phyloP scores from a whole-genome alignment of 345 rosid species.

The Punica granatum region DNA sequence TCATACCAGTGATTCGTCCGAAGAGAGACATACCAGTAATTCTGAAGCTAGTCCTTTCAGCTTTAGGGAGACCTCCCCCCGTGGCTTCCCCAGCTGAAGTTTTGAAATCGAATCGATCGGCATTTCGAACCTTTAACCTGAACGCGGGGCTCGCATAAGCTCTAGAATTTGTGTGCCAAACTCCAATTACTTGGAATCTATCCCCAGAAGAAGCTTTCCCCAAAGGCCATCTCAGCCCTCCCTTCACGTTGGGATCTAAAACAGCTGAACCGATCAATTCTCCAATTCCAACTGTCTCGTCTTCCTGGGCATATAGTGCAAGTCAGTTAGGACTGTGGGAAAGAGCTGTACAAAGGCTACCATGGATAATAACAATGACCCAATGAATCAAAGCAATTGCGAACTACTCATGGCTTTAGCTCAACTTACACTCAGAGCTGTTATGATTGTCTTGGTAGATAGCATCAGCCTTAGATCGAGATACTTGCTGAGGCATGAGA shows the following conservation, averaged over 20 bases:
- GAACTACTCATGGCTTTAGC: conserved; percentile 3
- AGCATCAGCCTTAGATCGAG: conserved; percentile 64
- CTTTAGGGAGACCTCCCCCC: conserved; percentile 34
- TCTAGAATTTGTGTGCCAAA: conserved; percentile 35
- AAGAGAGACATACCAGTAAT: conserved; percentile 12
- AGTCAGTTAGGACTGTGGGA: background rate
- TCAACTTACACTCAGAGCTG: conserved; percentile 18
- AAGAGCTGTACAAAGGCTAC: background rate
- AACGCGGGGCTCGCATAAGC: conserved; percentile 32
- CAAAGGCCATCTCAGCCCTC: conserved; percentile 64
- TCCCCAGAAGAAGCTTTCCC: conserved; percentile 33
- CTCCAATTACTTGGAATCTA: conserved; percentile 38
- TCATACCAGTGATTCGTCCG: background rate
- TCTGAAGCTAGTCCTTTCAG: conserved; percentile 41
- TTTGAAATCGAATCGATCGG: conserved; percentile 49
- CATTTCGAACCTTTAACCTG: conserved; percentile 45
- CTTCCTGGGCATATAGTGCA: conserved; percentile 32
- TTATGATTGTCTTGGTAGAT: conserved; percentile 32
- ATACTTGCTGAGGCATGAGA: conserved; percentile 53
- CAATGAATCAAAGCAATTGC: background rate
- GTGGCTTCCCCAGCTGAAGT: conserved; percentile 28
- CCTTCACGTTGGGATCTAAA: conserved; percentile 53
- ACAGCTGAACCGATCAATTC: conserved; percentile 42
- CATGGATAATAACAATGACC: background rate
- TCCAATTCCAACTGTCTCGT: conserved; percentile 37